These are phyloP conservation scores for Picochlorum sp. DNA, from an alignment of 139 green algal genomes.

Conservation along the genomic window DNA sequence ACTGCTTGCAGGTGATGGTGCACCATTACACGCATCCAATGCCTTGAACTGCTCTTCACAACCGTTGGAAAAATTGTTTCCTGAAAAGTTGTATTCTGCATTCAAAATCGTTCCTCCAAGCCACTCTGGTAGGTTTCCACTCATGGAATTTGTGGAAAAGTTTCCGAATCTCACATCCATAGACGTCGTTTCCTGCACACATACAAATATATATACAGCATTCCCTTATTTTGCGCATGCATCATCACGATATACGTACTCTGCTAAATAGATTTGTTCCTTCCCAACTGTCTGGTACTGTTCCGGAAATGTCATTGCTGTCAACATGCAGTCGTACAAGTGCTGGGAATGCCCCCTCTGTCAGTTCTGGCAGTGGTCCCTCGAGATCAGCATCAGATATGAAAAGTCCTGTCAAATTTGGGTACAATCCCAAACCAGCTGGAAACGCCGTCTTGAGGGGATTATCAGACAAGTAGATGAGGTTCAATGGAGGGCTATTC, in stretches of 20 bases:
- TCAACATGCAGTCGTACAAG: slow-evolving; percentile 4
- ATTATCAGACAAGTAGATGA: slow-evolving; percentile 4
- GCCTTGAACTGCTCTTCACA: slow-evolving; percentile 3
- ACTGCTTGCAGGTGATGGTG: background rate
- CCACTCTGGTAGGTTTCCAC: slow-evolving; percentile 8
- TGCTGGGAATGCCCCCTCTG: background rate
- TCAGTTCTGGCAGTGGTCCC: slow-evolving; percentile 7
- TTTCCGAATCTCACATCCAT: background rate
- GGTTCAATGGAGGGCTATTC: background rate
- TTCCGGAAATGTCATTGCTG: slow-evolving; percentile 4
- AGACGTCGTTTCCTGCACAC: background rate
- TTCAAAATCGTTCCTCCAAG: background rate
- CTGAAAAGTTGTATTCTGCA: slow-evolving; percentile 6
- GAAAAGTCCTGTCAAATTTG: background rate
- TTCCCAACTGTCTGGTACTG: slow-evolving; percentile 11
- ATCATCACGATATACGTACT: background rate
- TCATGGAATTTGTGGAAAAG: slow-evolving; percentile 10
- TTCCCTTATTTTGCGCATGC: background rate
- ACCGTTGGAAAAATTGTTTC: slow-evolving; percentile 6
- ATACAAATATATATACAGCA: background rate
- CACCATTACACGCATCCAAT: background rate
- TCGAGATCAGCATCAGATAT: background rate
- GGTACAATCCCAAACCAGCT: slow-evolving; percentile 1
- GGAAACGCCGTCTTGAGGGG: background rate
- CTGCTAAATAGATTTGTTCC: slow-evolving; percentile 1